Conservation (phyloP, 208 protist species). For the Balamuthia mandrillaris region DNA sequence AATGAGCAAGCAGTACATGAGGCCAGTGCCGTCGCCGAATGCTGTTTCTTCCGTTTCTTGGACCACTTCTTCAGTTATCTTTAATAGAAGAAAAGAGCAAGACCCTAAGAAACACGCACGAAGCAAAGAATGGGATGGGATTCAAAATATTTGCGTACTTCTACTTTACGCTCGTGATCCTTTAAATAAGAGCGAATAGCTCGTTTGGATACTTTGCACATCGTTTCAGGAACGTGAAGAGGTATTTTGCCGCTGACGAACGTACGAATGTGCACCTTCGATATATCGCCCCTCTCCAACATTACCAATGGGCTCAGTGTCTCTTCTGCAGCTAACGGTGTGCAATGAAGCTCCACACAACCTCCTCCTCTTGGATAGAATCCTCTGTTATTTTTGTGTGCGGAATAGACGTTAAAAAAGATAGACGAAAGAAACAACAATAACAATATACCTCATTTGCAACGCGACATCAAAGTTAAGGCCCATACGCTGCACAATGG, state of each 20-base stretch:
- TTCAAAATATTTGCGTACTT: neutral
- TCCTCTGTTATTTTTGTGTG: neutral
- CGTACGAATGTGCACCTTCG: neutral
- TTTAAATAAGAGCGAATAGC: too few species aligned
- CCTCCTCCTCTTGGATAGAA: conserved; percentile 55
- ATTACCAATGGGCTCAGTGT: conserved; percentile 42
- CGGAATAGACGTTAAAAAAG: neutral
- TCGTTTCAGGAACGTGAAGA: neutral
- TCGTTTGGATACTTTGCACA: too few species aligned
- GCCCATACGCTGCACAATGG: conserved; percentile 33
- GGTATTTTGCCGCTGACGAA: neutral
- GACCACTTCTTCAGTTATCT: conserved; percentile 1
- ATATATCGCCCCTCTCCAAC: conserved; percentile 33
- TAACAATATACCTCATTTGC: neutral
- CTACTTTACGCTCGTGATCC: neutral
- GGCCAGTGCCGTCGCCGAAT: conserved; percentile 14
- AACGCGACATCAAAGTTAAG: conserved; percentile 9
- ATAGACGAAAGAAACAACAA: neutral
- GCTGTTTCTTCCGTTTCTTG: neutral
- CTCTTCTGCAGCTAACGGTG: neutral
- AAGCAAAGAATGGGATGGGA: neutral
- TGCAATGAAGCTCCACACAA: neutral
- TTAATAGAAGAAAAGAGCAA: neutral
- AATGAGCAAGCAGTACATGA: conserved; percentile 35
- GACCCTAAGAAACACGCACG: neutral